phyloP scores from a whole-genome alignment of 2,329 filamentous ascomycete species.

The Mycosphaerelloides madeirae region DNA sequence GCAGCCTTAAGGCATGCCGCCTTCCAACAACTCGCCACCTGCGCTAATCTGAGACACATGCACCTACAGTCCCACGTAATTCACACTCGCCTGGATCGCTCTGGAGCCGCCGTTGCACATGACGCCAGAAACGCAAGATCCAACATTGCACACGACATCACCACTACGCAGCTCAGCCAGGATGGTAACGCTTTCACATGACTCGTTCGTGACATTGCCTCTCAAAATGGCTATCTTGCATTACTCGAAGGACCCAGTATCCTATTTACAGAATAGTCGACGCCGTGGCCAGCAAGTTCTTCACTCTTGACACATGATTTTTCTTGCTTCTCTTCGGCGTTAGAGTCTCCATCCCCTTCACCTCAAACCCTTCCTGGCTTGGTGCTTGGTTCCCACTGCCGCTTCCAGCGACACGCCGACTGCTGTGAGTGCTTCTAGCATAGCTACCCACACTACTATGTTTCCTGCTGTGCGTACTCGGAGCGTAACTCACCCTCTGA shows the following conservation, averaged over 20 bases:
- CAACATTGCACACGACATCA: too few species aligned
- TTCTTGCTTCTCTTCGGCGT: slow-evolving; percentile 11
- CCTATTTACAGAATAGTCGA: slow-evolving; percentile 16
- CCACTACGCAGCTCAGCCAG: too few species aligned
- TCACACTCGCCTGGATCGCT: too few species aligned
- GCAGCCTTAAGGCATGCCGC: too few species aligned
- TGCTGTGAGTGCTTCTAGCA: slow-evolving; percentile 5
- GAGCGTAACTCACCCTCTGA: slow-evolving; percentile 1
- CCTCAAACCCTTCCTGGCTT: slow-evolving; percentile 19
- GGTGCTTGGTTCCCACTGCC: slow-evolving; percentile 6
- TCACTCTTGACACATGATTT: slow-evolving; percentile 19
- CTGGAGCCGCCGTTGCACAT: too few species aligned
- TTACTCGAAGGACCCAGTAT: background rate
- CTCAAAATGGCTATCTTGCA: background rate
- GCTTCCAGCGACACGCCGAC: background rate
- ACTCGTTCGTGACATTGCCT: too few species aligned
- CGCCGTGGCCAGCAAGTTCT: slow-evolving; percentile 24
- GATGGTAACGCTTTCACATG: too few species aligned
- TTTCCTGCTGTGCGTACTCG: slow-evolving; percentile 5
- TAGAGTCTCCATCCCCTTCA: slow-evolving; percentile 24
- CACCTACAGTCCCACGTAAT: too few species aligned
- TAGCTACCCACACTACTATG: background rate
- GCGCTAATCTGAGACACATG: too few species aligned
- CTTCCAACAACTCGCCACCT: too few species aligned
- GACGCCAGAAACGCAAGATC: too few species aligned